Evolutionary conservation across 2,329 filamentous ascomycete genomes (phyloP).

Genomic region (Dothidotthia symphoricarpi): DNA sequence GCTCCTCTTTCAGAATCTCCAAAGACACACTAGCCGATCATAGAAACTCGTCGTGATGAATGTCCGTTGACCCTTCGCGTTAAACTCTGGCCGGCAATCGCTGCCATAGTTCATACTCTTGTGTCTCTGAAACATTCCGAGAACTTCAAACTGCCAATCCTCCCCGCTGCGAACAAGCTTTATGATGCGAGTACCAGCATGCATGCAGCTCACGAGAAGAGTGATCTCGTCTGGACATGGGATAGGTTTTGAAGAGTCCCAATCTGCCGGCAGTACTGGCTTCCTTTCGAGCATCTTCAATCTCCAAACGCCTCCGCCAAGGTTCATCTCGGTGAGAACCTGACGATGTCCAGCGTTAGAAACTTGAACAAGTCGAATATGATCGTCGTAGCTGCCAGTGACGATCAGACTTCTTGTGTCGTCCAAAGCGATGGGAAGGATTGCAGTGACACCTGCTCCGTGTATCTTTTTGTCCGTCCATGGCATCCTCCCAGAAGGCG

Average conservation of each 20-base stretch:
- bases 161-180: slow-evolving; percentile 39
- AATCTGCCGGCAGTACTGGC: slow-evolving; percentile 9
- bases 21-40: slow-evolving; percentile 67
- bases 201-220: slow-evolving; percentile 83
- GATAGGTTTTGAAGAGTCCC: slow-evolving; percentile 16
- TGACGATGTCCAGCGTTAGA: slow-evolving; percentile 43
- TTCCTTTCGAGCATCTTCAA: slow-evolving; percentile 59
- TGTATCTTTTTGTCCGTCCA: slow-evolving; percentile 62
- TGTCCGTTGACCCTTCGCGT: slow-evolving; percentile 31
- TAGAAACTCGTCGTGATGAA: slow-evolving; percentile 76
- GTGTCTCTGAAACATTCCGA: slow-evolving; percentile 78
- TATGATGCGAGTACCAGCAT: slow-evolving; percentile 74
- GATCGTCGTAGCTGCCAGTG: slow-evolving; percentile 91
- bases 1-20: slow-evolving; percentile 44
- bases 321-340: slow-evolving; percentile 61
- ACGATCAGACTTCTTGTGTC: slow-evolving; percentile 58
- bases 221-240: slow-evolving; percentile 18
- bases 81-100: slow-evolving; percentile 57
- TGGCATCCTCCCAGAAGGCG: slow-evolving; percentile 15
- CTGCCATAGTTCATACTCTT: slow-evolving; percentile 94
- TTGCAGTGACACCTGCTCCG: slow-evolving; percentile 81
- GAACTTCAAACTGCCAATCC: slow-evolving; percentile 61
- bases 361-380: slow-evolving; percentile 64
- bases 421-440: slow-evolving; percentile 64
- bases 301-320: slow-evolving; percentile 85